Base-by-base conservation (phyloP, 1,284 basidiomycete genomes). In the Violaceomyces palustris region DNA sequence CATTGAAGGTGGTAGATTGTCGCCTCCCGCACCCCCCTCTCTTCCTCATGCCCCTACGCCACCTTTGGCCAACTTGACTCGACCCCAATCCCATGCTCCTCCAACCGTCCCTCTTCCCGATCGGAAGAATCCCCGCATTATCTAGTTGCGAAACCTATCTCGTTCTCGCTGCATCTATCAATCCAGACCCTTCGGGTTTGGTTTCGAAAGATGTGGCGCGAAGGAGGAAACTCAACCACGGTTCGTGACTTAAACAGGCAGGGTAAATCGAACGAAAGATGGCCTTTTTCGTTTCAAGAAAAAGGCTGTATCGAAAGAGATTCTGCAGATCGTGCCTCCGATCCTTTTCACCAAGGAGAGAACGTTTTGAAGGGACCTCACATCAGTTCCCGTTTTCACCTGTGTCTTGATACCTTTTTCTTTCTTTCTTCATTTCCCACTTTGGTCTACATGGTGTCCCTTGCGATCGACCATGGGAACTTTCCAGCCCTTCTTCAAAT, bases 301-400 rank as follows among this genome's bases (percentile, higher is more conserved):
- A 8, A 28, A n/a, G 26, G 26, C 9, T 9, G 26, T 9, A 28
- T 8, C 9, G 26, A n/a, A 28, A n/a, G 26, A 28, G 54, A 42
- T 50, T 52, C 60, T 61, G 64, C 64, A 66, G 64, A 66, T 66
- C 64, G 61, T 42, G n/a, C n/a, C 47, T 50, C 45, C 31, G 46
- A 52, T 15, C 26, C 32, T 36, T 35, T 42, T 33, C 25, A 10
- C 38, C 45, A 47, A 51, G 37, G 56, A 45, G 35, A 35, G 34
- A 19, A 51, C 58, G 61, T 66, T 66, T 63, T 66, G 61, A 66
- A 66, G 61, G 54, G 40, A 45, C 51, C 53, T 31, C 48, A 63
- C 64, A 66, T 50, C 26, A 18, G 6, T 35, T 28, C 7, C 23
- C 15, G 5, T 15, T 19, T 39, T n/a, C 24, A 22, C n/a, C n/a